Conservation (phyloP, 2,329 filamentous ascomycete species). For the Blumeria graminis region DNA sequence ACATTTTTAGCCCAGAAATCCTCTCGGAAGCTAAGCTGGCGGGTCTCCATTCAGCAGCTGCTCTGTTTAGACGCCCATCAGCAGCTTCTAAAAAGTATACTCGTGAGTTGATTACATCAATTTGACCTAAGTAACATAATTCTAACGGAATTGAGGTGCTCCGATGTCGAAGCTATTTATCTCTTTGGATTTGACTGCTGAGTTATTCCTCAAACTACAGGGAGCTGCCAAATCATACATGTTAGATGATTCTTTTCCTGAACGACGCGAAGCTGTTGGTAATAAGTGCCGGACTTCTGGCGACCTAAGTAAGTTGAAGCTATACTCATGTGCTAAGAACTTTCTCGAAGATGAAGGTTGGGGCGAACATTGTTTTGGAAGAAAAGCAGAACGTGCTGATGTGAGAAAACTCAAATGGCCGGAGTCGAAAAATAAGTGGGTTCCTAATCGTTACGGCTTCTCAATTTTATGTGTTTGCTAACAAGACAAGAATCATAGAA, state of each 20-base stretch:
- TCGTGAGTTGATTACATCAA: constrained; percentile 6
- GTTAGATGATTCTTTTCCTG: constrained; percentile 12
- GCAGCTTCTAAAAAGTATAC: constrained; percentile 13
- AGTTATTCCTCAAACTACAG: constrained; percentile 13
- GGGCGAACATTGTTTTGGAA: constrained; percentile 12
- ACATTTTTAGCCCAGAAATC: constrained; percentile 2
- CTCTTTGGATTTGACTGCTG: constrained; percentile 11
- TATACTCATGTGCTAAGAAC: constrained; percentile 10
- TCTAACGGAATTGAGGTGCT: constrained; percentile 7
- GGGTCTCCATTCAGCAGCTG: constrained; percentile 12
- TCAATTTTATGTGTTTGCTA: background rate
- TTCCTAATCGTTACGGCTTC: background rate
- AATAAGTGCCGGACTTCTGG: constrained; percentile 8
- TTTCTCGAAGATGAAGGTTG: constrained; percentile 14
- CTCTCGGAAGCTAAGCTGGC: constrained; percentile 9
- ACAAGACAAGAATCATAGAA: constrained; percentile 11
- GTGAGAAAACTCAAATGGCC: constrained; percentile 13
- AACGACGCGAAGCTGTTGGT: constrained; percentile 12
- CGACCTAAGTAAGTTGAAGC: constrained; percentile 12
- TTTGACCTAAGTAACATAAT: constrained; percentile 1
- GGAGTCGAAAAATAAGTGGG: constrained; percentile 12
- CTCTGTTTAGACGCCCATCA: constrained; percentile 11
- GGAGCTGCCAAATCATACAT: constrained; percentile 14
- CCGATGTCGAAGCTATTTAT: constrained; percentile 13
- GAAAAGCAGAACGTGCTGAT: constrained; percentile 4